Percentiles rank a stretch among this genome's conserved stretches.
Evolutionary conservation across 75 land plant genomes (phyloP).

Genomic region (Picea sitchensis): DNA sequence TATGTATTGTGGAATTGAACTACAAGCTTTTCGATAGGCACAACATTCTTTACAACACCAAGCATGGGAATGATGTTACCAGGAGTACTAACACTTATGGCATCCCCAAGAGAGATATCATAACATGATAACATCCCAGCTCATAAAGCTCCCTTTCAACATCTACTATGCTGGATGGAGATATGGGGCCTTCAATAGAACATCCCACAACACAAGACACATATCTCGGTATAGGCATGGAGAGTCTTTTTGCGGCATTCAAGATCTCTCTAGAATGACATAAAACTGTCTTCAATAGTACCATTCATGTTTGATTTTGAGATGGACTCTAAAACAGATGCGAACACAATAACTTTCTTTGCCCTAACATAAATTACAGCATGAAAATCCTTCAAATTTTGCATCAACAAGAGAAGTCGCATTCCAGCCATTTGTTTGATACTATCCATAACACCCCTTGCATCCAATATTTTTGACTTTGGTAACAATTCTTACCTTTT

Average conservation of each 20-base stretch:
- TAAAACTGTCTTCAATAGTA: slow-evolving; percentile 81
- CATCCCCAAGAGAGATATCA: slow-evolving; percentile 96
- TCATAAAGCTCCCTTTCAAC: slow-evolving; percentile 82
- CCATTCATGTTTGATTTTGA: slow-evolving; percentile 91
- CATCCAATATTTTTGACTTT: slow-evolving; percentile 33
- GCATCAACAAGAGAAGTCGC: slow-evolving; percentile 78
- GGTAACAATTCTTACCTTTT: no score
- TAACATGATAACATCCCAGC: slow-evolving; percentile 75
- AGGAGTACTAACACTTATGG: slow-evolving; percentile 95
- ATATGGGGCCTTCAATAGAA: slow-evolving; percentile 80
- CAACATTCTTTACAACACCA: slow-evolving; percentile 85
- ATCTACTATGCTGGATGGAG: slow-evolving; percentile 73
- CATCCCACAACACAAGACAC: slow-evolving; percentile 90
- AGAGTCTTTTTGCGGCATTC: slow-evolving; percentile 63
- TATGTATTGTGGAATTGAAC: slow-evolving; percentile 99
- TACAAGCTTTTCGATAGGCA: slow-evolving; percentile 82
- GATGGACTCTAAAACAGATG: slow-evolving; percentile 90
- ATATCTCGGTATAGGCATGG: slow-evolving; percentile 89
- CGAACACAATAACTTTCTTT: slow-evolving; percentile 90
- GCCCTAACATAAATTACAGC: slow-evolving; percentile 93
- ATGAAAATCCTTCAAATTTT: slow-evolving; percentile 92
- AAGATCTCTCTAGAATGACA: slow-evolving; percentile 61
- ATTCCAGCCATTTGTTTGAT: slow-evolving; percentile 43
- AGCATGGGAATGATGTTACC: slow-evolving; percentile 92
- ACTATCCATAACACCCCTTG: slow-evolving; percentile 79